These are phyloP conservation scores for Betula pendula DNA, from an alignment of 306 rosid genomes.

Conservation along the genomic window DNA sequence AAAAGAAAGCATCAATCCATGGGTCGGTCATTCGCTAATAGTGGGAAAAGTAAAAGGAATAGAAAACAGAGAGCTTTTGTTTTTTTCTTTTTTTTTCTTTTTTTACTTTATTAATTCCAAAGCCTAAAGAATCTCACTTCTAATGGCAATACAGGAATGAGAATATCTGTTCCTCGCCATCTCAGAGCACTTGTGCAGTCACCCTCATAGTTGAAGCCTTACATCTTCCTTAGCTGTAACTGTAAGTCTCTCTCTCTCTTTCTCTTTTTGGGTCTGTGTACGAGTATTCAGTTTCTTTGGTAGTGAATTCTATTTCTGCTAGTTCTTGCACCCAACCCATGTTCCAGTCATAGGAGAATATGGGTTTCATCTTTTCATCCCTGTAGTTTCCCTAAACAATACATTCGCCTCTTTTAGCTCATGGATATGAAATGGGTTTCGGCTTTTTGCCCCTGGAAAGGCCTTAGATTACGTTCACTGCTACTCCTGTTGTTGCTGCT, in stretches of 20 bases:
- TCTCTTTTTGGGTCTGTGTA: too few relatives aligned
- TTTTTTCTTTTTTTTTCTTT: not conserved
- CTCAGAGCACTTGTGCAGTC: not conserved
- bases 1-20: not conserved
- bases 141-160: not conserved
- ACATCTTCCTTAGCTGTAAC: constrained; percentile 28
- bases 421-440: constrained; percentile 47
- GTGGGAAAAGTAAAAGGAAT: not conserved
- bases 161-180: constrained; percentile 10
- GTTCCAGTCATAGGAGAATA: constrained; percentile 8
- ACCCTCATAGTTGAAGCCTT: not conserved
- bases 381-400: constrained; percentile 10
- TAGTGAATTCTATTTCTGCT: not conserved
- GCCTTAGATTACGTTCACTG: constrained; percentile 33
- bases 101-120: not conserved
- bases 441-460: constrained; percentile 13
- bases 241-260: constrained; percentile 3
- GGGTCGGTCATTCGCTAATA: not conserved
- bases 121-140: not conserved
- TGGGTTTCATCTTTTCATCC: constrained; percentile 25
- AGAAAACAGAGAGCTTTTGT: not conserved
- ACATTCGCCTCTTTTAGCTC: constrained; percentile 21
- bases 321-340: not conserved
- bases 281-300: not conserved
- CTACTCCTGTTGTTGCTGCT: constrained; percentile 42